Base-by-base conservation (phyloP, 140 eudicot genomes). In the Bidens hawaiensis region DNA sequence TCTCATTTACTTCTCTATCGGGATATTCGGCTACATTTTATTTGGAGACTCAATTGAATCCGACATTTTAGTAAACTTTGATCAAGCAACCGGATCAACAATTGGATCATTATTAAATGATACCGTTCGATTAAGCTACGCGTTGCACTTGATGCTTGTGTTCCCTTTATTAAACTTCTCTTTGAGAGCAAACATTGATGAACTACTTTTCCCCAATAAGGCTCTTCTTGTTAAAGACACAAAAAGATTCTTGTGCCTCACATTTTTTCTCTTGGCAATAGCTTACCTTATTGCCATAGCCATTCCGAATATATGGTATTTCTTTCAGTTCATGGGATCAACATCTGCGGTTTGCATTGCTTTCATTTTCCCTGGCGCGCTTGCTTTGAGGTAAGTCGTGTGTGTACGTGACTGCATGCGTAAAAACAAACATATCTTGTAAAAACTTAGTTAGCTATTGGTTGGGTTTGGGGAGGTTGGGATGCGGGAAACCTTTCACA, bases 311-410 rank as follows among this genome's bases (percentile, higher is more conserved):
- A 91, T 91, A 18, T 91, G 98, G 98, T 82, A 75, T 36, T 77
- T 87, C 78, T 91, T 91, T 56, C 95, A 91, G 82, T 87, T 88
- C 67, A 25, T 91, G 77, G 98, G 98, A 33, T 84, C 98, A 11
- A 91, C 98, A 21, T 52, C 98, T 2, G 95, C 86, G 10, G 89
- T 88, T 16, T 78, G 59, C 79, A 76, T 91, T 4, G 89, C 96
- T 52, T 88, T 87, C 76, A 82, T 91, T 34, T 87, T 87, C 67
- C 98, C 98, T 0, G 96, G 89, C 5, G 88, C 91, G 13, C 74
- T 91, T 71, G 96, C 79, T 31, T 67, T 91, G 43, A 87, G 94
- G 98, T 91, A 87, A 27, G 24, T 64, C 31, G 14, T 3, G 5
- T 40, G 19, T 40, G 15, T 49, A 4, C 38, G 5, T 26, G 11